These are phyloP conservation scores for apple (Malus domestica) DNA, from an alignment of 306 rosid genomes.

Conservation along the genomic window DNA sequence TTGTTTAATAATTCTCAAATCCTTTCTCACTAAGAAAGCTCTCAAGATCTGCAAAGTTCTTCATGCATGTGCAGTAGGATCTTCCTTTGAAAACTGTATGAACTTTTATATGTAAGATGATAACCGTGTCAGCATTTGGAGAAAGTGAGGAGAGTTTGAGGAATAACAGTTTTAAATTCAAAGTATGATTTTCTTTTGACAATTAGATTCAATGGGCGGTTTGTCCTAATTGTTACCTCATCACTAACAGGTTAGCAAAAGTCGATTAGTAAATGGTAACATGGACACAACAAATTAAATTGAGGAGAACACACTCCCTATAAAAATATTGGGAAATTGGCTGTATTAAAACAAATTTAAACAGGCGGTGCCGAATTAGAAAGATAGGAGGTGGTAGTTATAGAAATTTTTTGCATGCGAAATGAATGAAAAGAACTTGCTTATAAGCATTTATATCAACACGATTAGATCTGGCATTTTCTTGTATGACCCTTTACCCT, in stretches of 20 bases:
- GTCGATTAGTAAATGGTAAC: neutral
- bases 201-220: neutral
- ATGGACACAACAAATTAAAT: neutral
- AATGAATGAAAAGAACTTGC: too few species aligned
- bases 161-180: neutral
- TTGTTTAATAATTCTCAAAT: neutral
- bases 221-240: neutral
- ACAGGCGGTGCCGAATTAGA: too few species aligned
- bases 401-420: too few species aligned
- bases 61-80: neutral
- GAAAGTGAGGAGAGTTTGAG: neutral
- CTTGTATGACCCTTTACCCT: too few species aligned
- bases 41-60: neutral
- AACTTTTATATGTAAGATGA: neutral
- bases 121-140: neutral
- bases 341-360: too few species aligned
- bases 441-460: too few species aligned
- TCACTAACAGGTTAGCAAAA: neutral
- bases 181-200: neutral
- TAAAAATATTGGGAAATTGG: too few species aligned
- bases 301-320: neutral
- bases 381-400: too few species aligned
- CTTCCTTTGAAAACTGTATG: neutral
- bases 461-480: too few species aligned
- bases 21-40: neutral